Evolutionary conservation across 495 filamentous ascomycete genomes (phyloP).

Genomic region (Pyrenula massariospora): DNA sequence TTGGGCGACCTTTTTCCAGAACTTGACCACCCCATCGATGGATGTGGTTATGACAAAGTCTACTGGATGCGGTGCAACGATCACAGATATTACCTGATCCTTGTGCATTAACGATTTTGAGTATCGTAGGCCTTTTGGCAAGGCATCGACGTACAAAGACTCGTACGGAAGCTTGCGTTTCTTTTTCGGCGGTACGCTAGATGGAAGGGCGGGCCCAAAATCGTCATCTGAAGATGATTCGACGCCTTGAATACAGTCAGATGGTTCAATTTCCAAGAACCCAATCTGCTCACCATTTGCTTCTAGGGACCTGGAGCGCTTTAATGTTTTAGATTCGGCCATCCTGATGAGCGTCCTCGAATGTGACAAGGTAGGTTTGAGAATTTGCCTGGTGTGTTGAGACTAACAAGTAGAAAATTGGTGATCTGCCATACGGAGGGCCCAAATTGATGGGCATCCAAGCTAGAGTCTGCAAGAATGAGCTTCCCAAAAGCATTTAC

Average conservation of each 20-base stretch:
- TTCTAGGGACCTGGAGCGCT: background rate
- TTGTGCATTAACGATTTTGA: constrained; percentile 98
- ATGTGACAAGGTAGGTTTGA: no score
- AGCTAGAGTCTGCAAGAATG: no score
- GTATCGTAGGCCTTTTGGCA: constrained; percentile 73
- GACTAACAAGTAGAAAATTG: no score
- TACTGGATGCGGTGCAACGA: constrained; percentile 66
- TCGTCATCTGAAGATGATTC: constrained; percentile 84
- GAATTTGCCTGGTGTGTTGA: no score
- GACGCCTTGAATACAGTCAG: constrained; percentile 12
- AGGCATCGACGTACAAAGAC: constrained; percentile 83
- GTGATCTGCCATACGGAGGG: no score
- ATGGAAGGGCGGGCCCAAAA: constrained; percentile 81
- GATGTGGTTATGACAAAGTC: constrained; percentile 94
- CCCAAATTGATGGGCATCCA: no score
- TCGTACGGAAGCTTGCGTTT: constrained; percentile 88
- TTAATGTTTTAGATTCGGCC: background rate
- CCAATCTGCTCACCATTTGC: background rate
- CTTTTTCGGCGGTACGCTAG: constrained; percentile 66
- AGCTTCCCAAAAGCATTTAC: no score
- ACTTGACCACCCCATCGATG: constrained; percentile 88
- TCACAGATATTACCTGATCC: constrained; percentile 78
- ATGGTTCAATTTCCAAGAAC: background rate
- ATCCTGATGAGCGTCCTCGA: no score
- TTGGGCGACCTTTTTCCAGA: constrained; percentile 92